phyloP scores from a whole-genome alignment of 2,329 filamentous ascomycete species.

The Aureobasidium musti region DNA sequence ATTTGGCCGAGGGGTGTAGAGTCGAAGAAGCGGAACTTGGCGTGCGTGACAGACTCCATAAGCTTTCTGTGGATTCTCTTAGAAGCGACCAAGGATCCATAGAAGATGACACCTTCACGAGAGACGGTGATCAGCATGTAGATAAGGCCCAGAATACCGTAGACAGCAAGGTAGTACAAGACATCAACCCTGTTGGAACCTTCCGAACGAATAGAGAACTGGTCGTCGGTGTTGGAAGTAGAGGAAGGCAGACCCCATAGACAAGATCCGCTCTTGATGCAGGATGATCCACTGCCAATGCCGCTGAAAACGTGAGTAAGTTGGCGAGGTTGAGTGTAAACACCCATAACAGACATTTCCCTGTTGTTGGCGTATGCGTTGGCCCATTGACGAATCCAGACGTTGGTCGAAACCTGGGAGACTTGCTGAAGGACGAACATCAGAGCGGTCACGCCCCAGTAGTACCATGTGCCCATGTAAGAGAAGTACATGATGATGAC shows the following conservation, averaged over 20 bases:
- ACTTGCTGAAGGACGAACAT: slow-evolving; percentile 84
- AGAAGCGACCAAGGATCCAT: slow-evolving; percentile 85
- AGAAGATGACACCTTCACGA: slow-evolving; percentile 87
- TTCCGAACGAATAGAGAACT: slow-evolving; percentile 29
- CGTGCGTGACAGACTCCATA: slow-evolving; percentile 76
- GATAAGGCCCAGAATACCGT: slow-evolving; percentile 74
- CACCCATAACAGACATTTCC: slow-evolving; percentile 42
- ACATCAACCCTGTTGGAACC: slow-evolving; percentile 66
- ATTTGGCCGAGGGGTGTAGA: slow-evolving; percentile 92
- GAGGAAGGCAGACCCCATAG: slow-evolving; percentile 48
- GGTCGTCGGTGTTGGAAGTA: slow-evolving; percentile 12
- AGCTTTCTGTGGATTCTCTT: slow-evolving; percentile 77
- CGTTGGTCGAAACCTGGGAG: slow-evolving; percentile 80
- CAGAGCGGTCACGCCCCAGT: slow-evolving; percentile 75
- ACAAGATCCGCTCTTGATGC: slow-evolving; percentile 54
- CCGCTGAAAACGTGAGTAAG: slow-evolving; percentile 48
- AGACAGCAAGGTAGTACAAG: slow-evolving; percentile 78
- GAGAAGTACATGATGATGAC: slow-evolving; percentile 83
- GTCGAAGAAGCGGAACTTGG: slow-evolving; percentile 97
- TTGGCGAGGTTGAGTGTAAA: slow-evolving; percentile 42
- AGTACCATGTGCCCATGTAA: slow-evolving; percentile 96
- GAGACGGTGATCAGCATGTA: slow-evolving; percentile 81
- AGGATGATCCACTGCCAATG: slow-evolving; percentile 49
- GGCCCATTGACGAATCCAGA: slow-evolving; percentile 95
- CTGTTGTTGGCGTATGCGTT: slow-evolving; percentile 71